Evolutionary conservation across 1,284 basidiomycete species (phyloP).

Genomic region (Fistulinella staudtii): DNA sequence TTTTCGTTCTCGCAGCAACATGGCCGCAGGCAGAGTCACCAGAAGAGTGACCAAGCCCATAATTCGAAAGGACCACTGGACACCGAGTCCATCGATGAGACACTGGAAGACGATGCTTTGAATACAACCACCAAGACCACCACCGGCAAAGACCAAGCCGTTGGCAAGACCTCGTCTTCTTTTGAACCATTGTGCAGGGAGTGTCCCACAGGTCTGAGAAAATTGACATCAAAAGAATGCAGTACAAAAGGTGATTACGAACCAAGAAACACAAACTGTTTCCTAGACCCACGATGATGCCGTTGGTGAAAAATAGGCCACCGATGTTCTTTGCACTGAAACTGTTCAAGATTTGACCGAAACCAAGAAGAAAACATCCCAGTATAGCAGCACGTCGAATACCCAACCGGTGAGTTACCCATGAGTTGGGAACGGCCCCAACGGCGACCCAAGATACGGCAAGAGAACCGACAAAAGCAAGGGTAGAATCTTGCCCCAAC

Average conservation of each 20-base stretch:
- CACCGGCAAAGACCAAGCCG: conserved; percentile 32
- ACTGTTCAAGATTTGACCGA: conserved; percentile 28
- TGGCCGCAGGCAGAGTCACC: conserved; percentile 28
- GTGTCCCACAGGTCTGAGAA: conserved; percentile 26
- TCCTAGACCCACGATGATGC: conserved; percentile 21
- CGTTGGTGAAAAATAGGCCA: conserved; percentile 31
- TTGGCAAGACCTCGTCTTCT: conserved; percentile 32
- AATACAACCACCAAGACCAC: conserved; percentile 34
- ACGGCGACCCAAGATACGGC: conserved; percentile 28
- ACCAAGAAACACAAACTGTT: conserved; percentile 24
- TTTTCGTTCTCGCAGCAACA: conserved; percentile 31
- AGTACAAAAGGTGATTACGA: conserved; percentile 1
- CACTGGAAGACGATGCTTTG: conserved; percentile 27
- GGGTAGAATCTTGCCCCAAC: conserved; percentile 21
- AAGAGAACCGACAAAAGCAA: conserved; percentile 34
- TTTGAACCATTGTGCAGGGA: conserved; percentile 35
- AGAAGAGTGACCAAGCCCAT: conserved; percentile 29
- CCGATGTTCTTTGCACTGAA: conserved; percentile 24
- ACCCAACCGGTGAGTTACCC: conserved; percentile 28
- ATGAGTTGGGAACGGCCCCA: conserved; percentile 28
- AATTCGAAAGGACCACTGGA: conserved; percentile 36
- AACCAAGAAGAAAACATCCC: conserved; percentile 24
- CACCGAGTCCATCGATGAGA: conserved; percentile 29
- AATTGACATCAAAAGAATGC: neutral
- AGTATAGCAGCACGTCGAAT: conserved; percentile 23